A percentile compares a stretch with the other conserved stretches of the same genome.
Conservation (phyloP, 495 filamentous ascomycete genomes). For the Aspergillus kassunensis region DNA sequence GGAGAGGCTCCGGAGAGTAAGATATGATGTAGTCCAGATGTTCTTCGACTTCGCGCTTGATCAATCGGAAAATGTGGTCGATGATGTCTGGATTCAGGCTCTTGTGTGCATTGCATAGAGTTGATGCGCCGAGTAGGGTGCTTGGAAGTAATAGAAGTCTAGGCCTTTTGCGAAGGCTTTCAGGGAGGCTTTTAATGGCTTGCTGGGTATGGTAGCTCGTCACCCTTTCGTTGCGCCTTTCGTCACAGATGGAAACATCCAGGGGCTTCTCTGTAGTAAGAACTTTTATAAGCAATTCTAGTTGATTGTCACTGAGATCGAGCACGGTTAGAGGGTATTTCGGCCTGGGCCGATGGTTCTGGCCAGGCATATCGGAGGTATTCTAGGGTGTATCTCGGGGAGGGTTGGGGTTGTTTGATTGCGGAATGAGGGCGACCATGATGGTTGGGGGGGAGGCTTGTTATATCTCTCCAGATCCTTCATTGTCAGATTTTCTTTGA, state of each 20-base stretch:
- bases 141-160: slow-evolving; percentile 19
- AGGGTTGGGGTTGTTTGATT: too few relatives aligned
- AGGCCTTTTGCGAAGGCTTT: slow-evolving; percentile 5
- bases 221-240: background rate
- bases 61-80: slow-evolving; percentile 17
- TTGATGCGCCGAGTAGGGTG: slow-evolving; percentile 6
- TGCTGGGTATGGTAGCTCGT: background rate
- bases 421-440: background rate
- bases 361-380: background rate
- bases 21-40: slow-evolving; percentile 23
- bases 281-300: slow-evolving; percentile 23
- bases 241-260: background rate
- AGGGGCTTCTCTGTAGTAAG: slow-evolving; percentile 19
- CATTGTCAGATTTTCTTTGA: background rate
- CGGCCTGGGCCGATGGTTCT: background rate
- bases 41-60: slow-evolving; percentile 28
- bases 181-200: slow-evolving; percentile 17
- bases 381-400: background rate
- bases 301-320: slow-evolving; percentile 19
- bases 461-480: background rate
- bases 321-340: slow-evolving; percentile 17
- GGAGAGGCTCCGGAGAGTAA: slow-evolving; percentile 16
- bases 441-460: background rate
- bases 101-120: slow-evolving; percentile 21
- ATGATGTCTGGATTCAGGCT: slow-evolving; percentile 24